Percentiles rank a stretch among this genome's conserved stretches.
Evolutionary conservation across 768 basidiomycete genomes (phyloP).

Genomic region (Lentinula sp.): DNA sequence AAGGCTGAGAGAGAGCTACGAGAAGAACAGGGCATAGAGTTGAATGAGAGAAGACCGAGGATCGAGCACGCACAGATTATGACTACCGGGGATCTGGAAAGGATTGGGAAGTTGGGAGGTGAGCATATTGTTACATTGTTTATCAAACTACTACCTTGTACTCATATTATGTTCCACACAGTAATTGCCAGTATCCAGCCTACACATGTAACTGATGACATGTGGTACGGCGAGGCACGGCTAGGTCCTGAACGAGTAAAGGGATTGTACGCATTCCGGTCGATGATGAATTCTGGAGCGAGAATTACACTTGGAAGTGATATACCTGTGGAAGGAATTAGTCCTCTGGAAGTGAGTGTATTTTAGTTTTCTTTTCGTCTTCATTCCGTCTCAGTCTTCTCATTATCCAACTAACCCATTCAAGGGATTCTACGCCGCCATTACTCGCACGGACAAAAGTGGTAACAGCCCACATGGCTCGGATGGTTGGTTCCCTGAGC

Average conservation of each 20-base stretch:
- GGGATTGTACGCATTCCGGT: slow-evolving; percentile 84
- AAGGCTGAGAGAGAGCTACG: slow-evolving; percentile 35
- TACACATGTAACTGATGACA: slow-evolving; percentile 81
- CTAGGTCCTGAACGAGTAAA: slow-evolving; percentile 76
- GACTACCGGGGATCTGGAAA: slow-evolving; percentile 60
- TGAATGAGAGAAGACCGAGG: slow-evolving; percentile 63
- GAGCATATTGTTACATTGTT: slow-evolving; percentile 11
- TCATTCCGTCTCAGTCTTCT: neutral
- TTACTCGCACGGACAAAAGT: slow-evolving; percentile 62
- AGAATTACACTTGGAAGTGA: slow-evolving; percentile 80
- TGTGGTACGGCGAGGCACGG: slow-evolving; percentile 85
- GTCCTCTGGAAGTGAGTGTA: slow-evolving; percentile 19
- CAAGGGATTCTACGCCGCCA: slow-evolving; percentile 78
- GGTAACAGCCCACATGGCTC: slow-evolving; percentile 79
- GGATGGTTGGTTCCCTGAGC: slow-evolving; percentile 83
- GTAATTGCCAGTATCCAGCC: slow-evolving; percentile 91
- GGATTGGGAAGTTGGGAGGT: slow-evolving; percentile 80
- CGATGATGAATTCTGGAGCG: slow-evolving; percentile 56
- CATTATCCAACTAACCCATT: slow-evolving; percentile 41
- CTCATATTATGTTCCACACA: slow-evolving; percentile 18
- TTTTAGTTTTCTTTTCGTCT: neutral
- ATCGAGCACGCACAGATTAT: slow-evolving; percentile 92
- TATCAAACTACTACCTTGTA: too few relatives aligned
- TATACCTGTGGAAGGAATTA: slow-evolving; percentile 83
- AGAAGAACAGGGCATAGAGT: slow-evolving; percentile 34